Base-by-base conservation (phyloP, 106 monocot species). In the Phalaenopsis aphrodite region DNA sequence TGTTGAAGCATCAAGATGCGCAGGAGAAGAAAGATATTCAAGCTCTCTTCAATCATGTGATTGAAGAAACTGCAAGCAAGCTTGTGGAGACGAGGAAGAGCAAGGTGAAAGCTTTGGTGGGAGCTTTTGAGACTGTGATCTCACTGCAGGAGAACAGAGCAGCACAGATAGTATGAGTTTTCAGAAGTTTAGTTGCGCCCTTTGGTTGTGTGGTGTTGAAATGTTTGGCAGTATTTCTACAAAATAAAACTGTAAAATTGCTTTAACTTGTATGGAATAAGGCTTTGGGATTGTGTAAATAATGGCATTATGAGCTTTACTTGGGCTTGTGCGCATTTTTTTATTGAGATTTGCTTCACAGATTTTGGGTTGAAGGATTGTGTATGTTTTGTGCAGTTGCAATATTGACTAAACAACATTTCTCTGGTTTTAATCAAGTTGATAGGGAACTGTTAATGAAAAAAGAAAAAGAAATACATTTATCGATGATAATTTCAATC, bases 101-200 rank as follows among this genome's bases (percentile, higher is more conserved):
- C 89, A 97, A 94, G 88, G 97, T 97, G 74, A 92, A 94, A 82
- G 97, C 97, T 19, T 83, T 97, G 81, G 97, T 97, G 18, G 92
- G 97, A 11, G 97, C 97, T 84, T 97, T 97, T 65, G 97, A 97
- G 82, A 90, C 97, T 56, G 90, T 97, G 30, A 97, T 97, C 77
- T 94, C 90, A 24, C 91, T 93, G 14, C 96, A 93, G 66, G 92
- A 88, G 78, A 80, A 83, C 46, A 88, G 85, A 78, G 38, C 75
- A 41, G 24, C 16, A 71, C 71, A 3, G 4, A 5, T 24, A 24
- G 21, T 65, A 23, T 71, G 71, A 71, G 38, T 16, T 38, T 71
- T 71, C 41, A 41, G 71, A 2, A 39, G 5, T 71, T 12, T 38
- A 69, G 69, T 69, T 71, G 11, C 71, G 11, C 71, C 71, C 71